phyloP scores from a whole-genome alignment of 768 basidiomycete species.

The Leccinum rimulosum region DNA sequence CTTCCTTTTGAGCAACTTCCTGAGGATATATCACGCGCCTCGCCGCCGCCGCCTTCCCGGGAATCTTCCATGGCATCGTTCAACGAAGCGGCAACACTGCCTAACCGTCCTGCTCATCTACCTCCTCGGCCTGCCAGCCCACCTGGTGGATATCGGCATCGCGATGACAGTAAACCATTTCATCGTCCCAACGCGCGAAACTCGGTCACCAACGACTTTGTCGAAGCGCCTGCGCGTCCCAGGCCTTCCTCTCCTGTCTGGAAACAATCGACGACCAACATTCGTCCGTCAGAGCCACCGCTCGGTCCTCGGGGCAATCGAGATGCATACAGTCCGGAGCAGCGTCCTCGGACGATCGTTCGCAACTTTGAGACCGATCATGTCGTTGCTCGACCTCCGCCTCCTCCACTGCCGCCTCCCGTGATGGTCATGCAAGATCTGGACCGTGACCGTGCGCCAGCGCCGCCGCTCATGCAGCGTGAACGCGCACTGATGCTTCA shows the following conservation, averaged over 20 bases:
- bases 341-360: constrained; percentile 7
- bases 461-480: constrained; percentile 26
- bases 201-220: constrained; percentile 1
- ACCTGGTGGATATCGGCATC: constrained; percentile 9
- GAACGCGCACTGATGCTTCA: constrained; percentile 33
- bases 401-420: constrained; percentile 3
- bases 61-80: constrained; percentile 27
- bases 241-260: constrained; percentile 5
- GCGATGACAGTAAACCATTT: constrained; percentile 5
- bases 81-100: constrained; percentile 6
- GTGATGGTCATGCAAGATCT: constrained; percentile 2
- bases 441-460: constrained; percentile 10
- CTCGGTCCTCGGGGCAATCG: constrained; percentile 11
- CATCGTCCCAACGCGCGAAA: constrained; percentile 1
- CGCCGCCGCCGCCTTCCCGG: constrained; percentile 30
- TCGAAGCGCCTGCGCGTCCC: constrained; percentile 8
- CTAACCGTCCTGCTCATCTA: constrained; percentile 17
- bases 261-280: not conserved
- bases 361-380: constrained; percentile 10
- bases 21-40: constrained; percentile 21
- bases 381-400: not conserved
- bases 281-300: constrained; percentile 5
- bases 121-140: constrained; percentile 24
- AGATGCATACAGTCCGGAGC: constrained; percentile 6
- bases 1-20: constrained; percentile 8